Evolutionary conservation across 495 filamentous ascomycete species (phyloP).

Genomic region (Penicillium verhagenii): DNA sequence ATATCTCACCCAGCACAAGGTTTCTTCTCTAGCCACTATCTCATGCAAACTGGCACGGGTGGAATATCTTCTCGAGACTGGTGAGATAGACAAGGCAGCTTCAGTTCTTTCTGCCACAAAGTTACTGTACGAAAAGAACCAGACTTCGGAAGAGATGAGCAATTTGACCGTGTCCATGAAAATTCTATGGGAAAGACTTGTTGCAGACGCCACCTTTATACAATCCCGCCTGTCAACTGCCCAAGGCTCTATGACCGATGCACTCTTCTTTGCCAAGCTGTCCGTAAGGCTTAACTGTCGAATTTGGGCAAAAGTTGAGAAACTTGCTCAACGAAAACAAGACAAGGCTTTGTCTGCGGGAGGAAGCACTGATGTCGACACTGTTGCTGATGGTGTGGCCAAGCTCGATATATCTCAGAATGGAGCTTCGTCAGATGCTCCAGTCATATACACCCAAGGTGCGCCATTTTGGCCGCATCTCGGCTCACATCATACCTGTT

Average conservation of each 20-base stretch:
- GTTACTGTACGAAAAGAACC: conserved; percentile 36
- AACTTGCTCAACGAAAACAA: conserved; percentile 36
- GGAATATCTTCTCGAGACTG: conserved; percentile 70
- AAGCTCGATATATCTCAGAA: conserved; percentile 41
- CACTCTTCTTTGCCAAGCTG: conserved; percentile 64
- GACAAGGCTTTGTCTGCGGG: conserved; percentile 24
- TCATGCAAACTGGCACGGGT: conserved; percentile 68
- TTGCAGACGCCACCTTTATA: conserved; percentile 55
- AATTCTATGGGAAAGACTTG: conserved; percentile 44
- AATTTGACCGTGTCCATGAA: conserved; percentile 31
- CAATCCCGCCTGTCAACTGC: conserved; percentile 64
- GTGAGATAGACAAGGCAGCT: conserved; percentile 57
- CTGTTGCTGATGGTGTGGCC: conserved; percentile 43
- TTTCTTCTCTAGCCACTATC: conserved; percentile 44
- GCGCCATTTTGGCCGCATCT: conserved; percentile 82
- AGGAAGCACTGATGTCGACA: conserved; percentile 36
- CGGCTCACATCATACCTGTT: conserved; percentile 63
- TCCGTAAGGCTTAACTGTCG: conserved; percentile 65
- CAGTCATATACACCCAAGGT: conserved; percentile 45
- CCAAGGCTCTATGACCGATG: conserved; percentile 60
- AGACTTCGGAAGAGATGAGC: conserved; percentile 28
- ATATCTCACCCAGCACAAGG: conserved; percentile 37
- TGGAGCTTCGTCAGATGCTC: conserved; percentile 20
- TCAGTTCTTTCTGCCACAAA: conserved; percentile 30
- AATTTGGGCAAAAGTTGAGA: conserved; percentile 70